Percentiles rank a stretch among this genome's conserved stretches.
Conservation (phyloP, 2,329 filamentous ascomycete species). For the Rhytidhysteron rufulum region DNA sequence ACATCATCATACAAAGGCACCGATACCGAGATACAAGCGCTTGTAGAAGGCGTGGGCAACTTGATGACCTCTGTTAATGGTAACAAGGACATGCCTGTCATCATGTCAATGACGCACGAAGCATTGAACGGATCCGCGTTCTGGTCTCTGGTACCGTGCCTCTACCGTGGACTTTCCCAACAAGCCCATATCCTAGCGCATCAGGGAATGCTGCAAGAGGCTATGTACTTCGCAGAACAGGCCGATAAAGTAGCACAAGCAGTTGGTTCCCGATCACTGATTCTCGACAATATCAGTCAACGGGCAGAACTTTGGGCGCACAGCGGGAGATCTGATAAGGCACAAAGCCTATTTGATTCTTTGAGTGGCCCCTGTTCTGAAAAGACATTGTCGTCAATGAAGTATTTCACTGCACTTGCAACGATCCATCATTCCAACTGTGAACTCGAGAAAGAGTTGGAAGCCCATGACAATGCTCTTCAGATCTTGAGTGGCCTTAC, state of each 20-base stretch:
- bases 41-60: conserved; percentile 18
- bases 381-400: conserved; percentile 49
- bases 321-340: conserved; percentile 48
- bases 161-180: conserved; percentile 68
- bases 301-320: conserved; percentile 48
- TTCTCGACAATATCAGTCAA: conserved; percentile 43
- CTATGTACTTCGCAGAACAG: conserved; percentile 81
- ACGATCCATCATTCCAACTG: conserved; percentile 46
- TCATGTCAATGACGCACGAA: conserved; percentile 43
- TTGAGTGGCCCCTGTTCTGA: conserved; percentile 41
- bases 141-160: conserved; percentile 72
- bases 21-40: conserved; percentile 14
- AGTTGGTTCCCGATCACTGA: conserved; percentile 58
- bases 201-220: conserved; percentile 82
- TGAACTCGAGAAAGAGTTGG: conserved; percentile 46
- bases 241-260: conserved; percentile 71
- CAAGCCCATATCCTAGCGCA: conserved; percentile 77
- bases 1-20: conserved; percentile 7
- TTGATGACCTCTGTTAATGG: conserved; percentile 25
- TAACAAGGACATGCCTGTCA: conserved; percentile 24
- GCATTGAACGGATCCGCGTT: conserved; percentile 61
- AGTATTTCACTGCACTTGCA: conserved; percentile 48
- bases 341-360: conserved; percentile 50
- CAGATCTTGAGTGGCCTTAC: conserved; percentile 42
- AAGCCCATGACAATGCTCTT: conserved; percentile 48